Conservation (phyloP, 2,329 filamentous ascomycete genomes). For the Nigrograna mackinnonii region DNA sequence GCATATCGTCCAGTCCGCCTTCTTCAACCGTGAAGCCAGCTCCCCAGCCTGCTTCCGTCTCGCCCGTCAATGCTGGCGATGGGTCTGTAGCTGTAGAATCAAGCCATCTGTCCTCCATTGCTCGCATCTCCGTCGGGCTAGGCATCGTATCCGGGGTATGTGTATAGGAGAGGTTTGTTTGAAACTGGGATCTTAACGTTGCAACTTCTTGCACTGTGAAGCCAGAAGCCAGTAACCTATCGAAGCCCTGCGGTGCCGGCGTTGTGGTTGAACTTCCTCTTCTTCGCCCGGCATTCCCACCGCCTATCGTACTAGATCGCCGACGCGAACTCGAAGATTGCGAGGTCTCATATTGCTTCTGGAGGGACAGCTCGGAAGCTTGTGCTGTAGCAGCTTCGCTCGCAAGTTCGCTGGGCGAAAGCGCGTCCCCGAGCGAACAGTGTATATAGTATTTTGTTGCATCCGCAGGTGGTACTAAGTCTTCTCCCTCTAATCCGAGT, state of each 20-base stretch:
- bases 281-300: slow-evolving; percentile 15
- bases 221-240: slow-evolving; percentile 78
- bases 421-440: slow-evolving; percentile 82
- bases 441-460: slow-evolving; percentile 78
- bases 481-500: slow-evolving; percentile 8
- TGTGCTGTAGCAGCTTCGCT: slow-evolving; percentile 60
- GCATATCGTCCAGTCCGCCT: slow-evolving; percentile 78
- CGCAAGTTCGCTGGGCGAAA: slow-evolving; percentile 70
- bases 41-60: slow-evolving; percentile 48
- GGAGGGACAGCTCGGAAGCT: slow-evolving; percentile 43
- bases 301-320: slow-evolving; percentile 15
- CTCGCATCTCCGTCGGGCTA: slow-evolving; percentile 71
- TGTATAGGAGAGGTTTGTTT: slow-evolving; percentile 77
- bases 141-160: slow-evolving; percentile 91
- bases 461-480: slow-evolving; percentile 15
- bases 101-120: slow-evolving; percentile 89
- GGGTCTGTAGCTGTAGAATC: slow-evolving; percentile 60
- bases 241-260: slow-evolving; percentile 77
- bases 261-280: slow-evolving; percentile 40
- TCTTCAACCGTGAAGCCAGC: slow-evolving; percentile 58
- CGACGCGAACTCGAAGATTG: slow-evolving; percentile 14
- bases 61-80: slow-evolving; percentile 41
- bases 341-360: slow-evolving; percentile 27
- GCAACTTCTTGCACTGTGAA: slow-evolving; percentile 85
- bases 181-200: slow-evolving; percentile 84